These are phyloP conservation scores for Aspergillus vadensis DNA, from an alignment of 2,329 filamentous ascomycete species.

Conservation along the genomic window DNA sequence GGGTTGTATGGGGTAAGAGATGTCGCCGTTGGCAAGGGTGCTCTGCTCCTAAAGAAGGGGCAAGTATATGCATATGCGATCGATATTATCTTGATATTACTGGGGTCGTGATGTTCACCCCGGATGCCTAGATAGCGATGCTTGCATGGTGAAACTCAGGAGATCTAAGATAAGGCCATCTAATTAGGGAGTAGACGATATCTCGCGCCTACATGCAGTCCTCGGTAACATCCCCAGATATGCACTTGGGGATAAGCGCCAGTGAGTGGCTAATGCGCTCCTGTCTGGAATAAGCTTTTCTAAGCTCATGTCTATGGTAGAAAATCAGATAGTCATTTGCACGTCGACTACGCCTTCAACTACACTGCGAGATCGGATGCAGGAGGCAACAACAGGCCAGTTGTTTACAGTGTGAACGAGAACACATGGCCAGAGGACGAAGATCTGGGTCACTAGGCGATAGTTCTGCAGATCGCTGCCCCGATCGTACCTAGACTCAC, in stretches of 20 bases:
- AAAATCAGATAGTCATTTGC: background rate
- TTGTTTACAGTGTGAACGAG: background rate
- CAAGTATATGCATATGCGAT: background rate
- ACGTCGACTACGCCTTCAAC: background rate
- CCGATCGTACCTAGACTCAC: conserved; percentile 6
- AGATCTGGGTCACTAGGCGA: conserved; percentile 12
- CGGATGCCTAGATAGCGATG: too few relatives aligned
- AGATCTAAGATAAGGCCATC: background rate
- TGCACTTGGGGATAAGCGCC: background rate
- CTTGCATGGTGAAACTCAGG: background rate
- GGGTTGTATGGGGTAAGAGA: background rate
- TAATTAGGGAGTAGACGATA: background rate
- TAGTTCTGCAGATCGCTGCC: conserved; percentile 22
- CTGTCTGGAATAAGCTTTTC: conserved; percentile 4
- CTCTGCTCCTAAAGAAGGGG: background rate
- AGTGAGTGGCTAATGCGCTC: background rate
- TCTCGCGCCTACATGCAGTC: background rate
- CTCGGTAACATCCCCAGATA: background rate
- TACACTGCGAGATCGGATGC: background rate
- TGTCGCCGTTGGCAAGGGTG: background rate
- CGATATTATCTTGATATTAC: background rate
- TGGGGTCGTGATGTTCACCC: too few relatives aligned
- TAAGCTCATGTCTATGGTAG: background rate
- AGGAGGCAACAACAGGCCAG: background rate
- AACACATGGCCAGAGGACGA: background rate